A percentile compares a stretch with the other conserved stretches of the same genome.
Evolutionary conservation across 202 grass and related monocot genomes (phyloP).

Genomic region (Musa balbisiana): DNA sequence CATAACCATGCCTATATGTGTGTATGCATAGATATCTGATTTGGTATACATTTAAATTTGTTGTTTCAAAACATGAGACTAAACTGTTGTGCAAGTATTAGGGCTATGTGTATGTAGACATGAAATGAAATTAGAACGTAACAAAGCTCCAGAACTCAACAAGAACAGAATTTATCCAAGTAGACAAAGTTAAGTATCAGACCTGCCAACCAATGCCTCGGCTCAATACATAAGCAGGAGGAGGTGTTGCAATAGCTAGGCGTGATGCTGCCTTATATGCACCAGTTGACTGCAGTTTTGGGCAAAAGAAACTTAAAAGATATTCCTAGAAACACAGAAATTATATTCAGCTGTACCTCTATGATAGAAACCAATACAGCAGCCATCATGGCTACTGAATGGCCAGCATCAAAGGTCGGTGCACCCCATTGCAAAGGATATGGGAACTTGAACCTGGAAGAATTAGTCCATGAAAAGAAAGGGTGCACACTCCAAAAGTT

Average conservation of each 20-base stretch:
- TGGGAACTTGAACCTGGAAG: slow-evolving; percentile 47
- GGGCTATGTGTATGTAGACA: not conserved
- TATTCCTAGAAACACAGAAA: not conserved
- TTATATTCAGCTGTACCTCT: slow-evolving; percentile 31
- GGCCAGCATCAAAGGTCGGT: slow-evolving; percentile 43
- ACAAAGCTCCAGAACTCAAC: not conserved
- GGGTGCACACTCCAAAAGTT: not conserved
- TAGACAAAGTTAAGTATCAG: slow-evolving; percentile 3
- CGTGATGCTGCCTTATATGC: slow-evolving; percentile 37
- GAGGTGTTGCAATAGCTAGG: slow-evolving; percentile 47
- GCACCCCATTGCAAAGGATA: slow-evolving; percentile 56
- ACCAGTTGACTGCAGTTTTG: slow-evolving; percentile 34
- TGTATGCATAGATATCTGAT: no score
- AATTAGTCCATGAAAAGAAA: not conserved
- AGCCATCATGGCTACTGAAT: slow-evolving; percentile 47
- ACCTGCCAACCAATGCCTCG: slow-evolving; percentile 59
- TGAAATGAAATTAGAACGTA: not conserved
- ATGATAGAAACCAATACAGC: slow-evolving; percentile 39
- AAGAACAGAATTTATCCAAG: slow-evolving; percentile 2
- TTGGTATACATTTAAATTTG: no score
- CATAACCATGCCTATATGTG: no score
- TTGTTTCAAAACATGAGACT: not conserved
- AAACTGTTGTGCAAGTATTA: not conserved
- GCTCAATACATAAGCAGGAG: slow-evolving; percentile 51
- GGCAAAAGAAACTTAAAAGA: not conserved